These are phyloP conservation scores for Diospyros kaki DNA, from an alignment of 148 eudicot genomes.

Conservation along the genomic window DNA sequence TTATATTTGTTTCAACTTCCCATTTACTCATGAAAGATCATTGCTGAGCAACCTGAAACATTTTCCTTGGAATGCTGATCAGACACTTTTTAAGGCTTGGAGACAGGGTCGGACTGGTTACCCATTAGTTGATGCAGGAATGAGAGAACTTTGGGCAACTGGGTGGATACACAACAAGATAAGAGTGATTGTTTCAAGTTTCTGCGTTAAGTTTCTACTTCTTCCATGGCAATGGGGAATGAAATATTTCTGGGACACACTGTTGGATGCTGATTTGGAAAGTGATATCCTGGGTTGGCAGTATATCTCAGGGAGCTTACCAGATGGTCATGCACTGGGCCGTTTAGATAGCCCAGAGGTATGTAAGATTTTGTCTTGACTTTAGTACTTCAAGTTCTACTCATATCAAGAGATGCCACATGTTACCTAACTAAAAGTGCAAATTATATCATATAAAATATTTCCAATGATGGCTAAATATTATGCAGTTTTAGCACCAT, in stretches of 20 bases:
- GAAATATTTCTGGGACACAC: constrained; percentile 99
- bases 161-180: constrained; percentile 92
- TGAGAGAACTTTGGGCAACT: constrained; percentile 99
- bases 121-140: constrained; percentile 95
- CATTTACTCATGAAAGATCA: constrained; percentile 86
- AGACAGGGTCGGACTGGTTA: constrained; percentile 96
- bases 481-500: not conserved
- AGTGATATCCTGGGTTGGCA: constrained; percentile 98
- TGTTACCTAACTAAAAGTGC: not conserved
- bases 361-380: constrained; percentile 1
- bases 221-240: constrained; percentile 99
- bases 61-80: constrained; percentile 82
- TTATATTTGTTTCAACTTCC: constrained; percentile 90
- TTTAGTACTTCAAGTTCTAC: not conserved
- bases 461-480: not conserved
- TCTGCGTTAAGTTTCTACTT: constrained; percentile 75
- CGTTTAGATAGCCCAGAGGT: constrained; percentile 95
- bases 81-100: constrained; percentile 78
- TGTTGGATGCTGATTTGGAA: constrained; percentile 94
- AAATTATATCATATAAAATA: not conserved
- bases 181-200: constrained; percentile 86
- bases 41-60: constrained; percentile 57
- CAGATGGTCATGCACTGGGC: constrained; percentile 88
- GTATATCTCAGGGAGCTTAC: constrained; percentile 93
- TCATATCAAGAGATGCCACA: not conserved